Base-by-base conservation (phyloP, 352 stramenopile genomes). In the Blastocystis hominis region DNA sequence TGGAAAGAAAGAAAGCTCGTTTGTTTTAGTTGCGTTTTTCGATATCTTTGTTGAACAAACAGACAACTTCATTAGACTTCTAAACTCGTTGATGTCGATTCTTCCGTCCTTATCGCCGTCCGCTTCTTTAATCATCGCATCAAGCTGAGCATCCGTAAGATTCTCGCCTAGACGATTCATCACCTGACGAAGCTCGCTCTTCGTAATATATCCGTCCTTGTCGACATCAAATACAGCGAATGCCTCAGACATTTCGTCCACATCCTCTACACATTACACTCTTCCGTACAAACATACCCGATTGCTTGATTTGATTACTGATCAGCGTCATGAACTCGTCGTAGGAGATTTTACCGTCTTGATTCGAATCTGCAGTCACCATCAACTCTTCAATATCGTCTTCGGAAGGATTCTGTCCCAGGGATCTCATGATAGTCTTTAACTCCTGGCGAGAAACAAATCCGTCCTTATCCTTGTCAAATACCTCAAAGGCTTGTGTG, bases 301-400 rank as follows among this genome's bases (percentile, higher is more conserved):
- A 53, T 38, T 86, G 72, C 62, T 89, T 76, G 9, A 90, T 55
- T 38, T 90, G 89, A n/a, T 54, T 86, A 38, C 44, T 72, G 56
- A 90, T 90, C 89, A 90, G 90, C 10, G 90, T 79, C 77, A 90
- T 69, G 75, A 90, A 90, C 62, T 90, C 89, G n/a, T 89, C 56
- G 79, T 90, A 90, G 87, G 44, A 70, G 47, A 90, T 91, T 5
- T 88, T 89, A 7, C 89, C 89, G 50, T 89, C 89, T 24, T 84
- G 46, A 59, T 90, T 87, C 1, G 30, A 40, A 68, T 90, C 89
- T 30, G 90, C 88, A 30, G 46, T 88, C 63, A 84, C 61, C 47
- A 90, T 90, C 89, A 90, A 91, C 68, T 90, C 81, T 63, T 90
- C 75, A 66, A 90, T 75, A 88, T 90, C 89, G 30, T 89, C 53